phyloP scores from a whole-genome alignment of 139 green algal genomes.

The Chlamydomonas sp. region DNA sequence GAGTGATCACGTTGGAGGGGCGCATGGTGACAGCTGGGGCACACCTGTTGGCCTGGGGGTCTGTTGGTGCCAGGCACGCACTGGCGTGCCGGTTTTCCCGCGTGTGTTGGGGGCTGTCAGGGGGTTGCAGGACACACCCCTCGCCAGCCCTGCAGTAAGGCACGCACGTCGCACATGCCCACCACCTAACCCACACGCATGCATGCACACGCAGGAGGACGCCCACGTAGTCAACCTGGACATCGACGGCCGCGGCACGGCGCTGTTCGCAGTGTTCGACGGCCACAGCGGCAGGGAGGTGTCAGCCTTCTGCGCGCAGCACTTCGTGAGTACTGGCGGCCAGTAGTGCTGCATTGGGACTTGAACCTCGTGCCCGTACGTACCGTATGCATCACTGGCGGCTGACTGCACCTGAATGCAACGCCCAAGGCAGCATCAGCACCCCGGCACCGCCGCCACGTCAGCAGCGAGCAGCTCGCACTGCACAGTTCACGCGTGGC shows the following conservation, averaged over 20 bases:
- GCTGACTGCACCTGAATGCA: too few relatives aligned
- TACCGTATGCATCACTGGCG: too few relatives aligned
- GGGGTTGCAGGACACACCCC: not conserved
- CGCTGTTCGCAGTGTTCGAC: constrained; percentile 58
- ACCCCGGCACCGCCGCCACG: too few relatives aligned
- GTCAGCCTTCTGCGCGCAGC: constrained; percentile 45
- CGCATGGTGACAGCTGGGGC: not conserved
- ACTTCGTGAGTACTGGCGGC: constrained; percentile 35
- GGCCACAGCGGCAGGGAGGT: constrained; percentile 56
- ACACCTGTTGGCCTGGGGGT: not conserved
- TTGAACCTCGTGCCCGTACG: too few relatives aligned
- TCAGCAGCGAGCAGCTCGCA: too few relatives aligned
- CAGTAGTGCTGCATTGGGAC: not conserved
- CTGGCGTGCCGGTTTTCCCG: not conserved
- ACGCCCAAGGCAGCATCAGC: too few relatives aligned
- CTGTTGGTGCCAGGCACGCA: not conserved
- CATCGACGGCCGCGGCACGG: constrained; percentile 32
- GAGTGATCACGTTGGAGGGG: not conserved
- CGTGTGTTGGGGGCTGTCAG: not conserved
- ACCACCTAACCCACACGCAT: not conserved
- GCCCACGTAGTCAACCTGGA: constrained; percentile 29
- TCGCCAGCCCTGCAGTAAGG: not conserved
- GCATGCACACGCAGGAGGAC: constrained; percentile 4
- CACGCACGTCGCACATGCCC: not conserved
- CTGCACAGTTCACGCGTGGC: too few relatives aligned